Evolutionary conservation across 2,329 filamentous ascomycete species (phyloP).

Genomic region (Fusarium sp.): DNA sequence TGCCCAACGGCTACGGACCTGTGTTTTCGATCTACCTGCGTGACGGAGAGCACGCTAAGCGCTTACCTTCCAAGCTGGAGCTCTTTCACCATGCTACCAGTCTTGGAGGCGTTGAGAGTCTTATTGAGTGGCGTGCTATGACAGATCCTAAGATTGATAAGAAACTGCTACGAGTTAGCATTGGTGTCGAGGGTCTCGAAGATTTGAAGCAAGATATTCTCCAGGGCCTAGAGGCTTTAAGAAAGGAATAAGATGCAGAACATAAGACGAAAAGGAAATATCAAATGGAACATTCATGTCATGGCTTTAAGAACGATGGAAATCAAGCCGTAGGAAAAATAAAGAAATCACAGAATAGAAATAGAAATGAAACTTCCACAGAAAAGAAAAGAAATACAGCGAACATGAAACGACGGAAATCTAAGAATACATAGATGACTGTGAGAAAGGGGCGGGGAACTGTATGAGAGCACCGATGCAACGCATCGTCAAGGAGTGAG

Average conservation of each 20-base stretch:
- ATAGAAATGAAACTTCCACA: not conserved
- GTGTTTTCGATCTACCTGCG: constrained; percentile 83
- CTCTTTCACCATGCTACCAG: constrained; percentile 97
- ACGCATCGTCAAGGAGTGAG: constrained; percentile 17
- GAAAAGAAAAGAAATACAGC: not conserved
- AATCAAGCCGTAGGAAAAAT: not conserved
- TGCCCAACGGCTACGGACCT: constrained; percentile 90
- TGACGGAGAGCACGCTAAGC: constrained; percentile 68
- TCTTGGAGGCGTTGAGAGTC: constrained; percentile 90
- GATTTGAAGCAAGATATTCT: constrained; percentile 83
- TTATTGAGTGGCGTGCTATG: constrained; percentile 98
- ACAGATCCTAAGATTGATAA: constrained; percentile 79
- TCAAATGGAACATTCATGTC: not conserved
- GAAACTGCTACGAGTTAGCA: constrained; percentile 80
- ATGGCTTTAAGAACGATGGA: not conserved
- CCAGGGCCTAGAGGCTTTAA: constrained; percentile 71
- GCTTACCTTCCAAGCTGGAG: constrained; percentile 79
- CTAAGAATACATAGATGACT: constrained; percentile 3
- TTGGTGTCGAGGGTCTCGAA: constrained; percentile 88
- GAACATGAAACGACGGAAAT: constrained; percentile 3
- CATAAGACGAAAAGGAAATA: not conserved
- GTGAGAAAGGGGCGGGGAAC: not conserved
- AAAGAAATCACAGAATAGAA: constrained; percentile 6
- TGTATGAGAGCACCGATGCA: not conserved
- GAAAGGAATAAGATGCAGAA: constrained; percentile 3